Evolutionary conservation across 768 basidiomycete species (phyloP).

Genomic region (Phallus indusiatus): DNA sequence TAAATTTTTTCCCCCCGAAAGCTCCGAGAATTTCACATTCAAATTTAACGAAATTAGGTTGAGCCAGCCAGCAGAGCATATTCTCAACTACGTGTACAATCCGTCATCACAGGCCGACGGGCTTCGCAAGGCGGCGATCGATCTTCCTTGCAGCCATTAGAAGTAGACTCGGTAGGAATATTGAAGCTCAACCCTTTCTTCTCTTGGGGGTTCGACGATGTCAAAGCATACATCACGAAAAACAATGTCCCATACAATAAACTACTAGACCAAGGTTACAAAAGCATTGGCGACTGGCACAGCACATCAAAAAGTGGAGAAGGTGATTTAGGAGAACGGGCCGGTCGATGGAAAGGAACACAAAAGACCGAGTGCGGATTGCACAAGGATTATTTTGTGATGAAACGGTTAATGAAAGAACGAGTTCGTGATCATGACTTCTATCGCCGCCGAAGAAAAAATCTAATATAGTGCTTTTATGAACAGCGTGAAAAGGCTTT

Average conservation of each 20-base stretch:
- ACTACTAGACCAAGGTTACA: constrained; percentile 85
- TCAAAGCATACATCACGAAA: constrained; percentile 75
- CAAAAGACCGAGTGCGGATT: constrained; percentile 94
- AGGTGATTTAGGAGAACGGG: constrained; percentile 68
- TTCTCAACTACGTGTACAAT: constrained; percentile 60
- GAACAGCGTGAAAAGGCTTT: constrained; percentile 21
- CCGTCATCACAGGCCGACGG: constrained; percentile 92
- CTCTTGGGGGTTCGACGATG: constrained; percentile 74
- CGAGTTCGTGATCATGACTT: constrained; percentile 12
- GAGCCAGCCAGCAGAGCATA: constrained; percentile 91
- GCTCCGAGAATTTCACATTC: background rate
- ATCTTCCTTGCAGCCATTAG: constrained; percentile 70
- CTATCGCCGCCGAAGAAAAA: too few relatives aligned
- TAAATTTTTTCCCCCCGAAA: constrained; percentile 21
- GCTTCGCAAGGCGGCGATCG: constrained; percentile 92
- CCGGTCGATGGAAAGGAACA: constrained; percentile 86
- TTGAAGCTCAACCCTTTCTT: constrained; percentile 93
- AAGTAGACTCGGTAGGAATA: constrained; percentile 83
- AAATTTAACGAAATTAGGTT: constrained; percentile 41
- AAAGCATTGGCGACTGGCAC: constrained; percentile 96
- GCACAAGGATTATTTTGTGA: constrained; percentile 81
- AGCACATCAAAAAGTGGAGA: constrained; percentile 64
- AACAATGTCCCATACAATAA: constrained; percentile 84
- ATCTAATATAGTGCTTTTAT: background rate
- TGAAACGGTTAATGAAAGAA: constrained; percentile 31